Conservation (phyloP, 805 yeast genomes). For the Yueomyces sinensis region DNA sequence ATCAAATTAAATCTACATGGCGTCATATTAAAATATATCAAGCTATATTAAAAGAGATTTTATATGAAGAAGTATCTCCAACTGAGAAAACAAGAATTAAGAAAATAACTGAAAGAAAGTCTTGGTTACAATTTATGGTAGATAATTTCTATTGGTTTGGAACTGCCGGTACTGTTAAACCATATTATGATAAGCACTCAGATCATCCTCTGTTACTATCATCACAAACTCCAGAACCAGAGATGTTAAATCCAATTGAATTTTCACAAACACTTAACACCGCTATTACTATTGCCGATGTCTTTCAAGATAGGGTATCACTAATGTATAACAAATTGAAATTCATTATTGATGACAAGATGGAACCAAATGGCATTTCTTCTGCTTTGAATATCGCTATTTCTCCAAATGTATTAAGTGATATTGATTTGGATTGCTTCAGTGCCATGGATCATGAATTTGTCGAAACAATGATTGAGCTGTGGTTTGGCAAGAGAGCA, state of each 20-base stretch:
- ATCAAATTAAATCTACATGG: slow-evolving; percentile 15
- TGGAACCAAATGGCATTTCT: slow-evolving; percentile 5
- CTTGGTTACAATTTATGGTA: slow-evolving; percentile 21
- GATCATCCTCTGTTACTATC: not conserved
- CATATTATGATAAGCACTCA: slow-evolving; percentile 14
- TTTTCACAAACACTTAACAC: slow-evolving; percentile 1
- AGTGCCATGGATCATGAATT: slow-evolving; percentile 19
- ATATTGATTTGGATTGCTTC: slow-evolving; percentile 21
- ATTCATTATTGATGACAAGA: slow-evolving; percentile 7
- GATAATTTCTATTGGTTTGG: slow-evolving; percentile 19
- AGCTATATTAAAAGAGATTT: slow-evolving; percentile 3
- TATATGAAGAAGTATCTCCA: slow-evolving; percentile 10
- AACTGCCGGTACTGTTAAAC: slow-evolving; percentile 18
- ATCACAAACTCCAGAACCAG: not conserved
- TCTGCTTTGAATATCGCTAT: slow-evolving; percentile 4
- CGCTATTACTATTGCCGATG: slow-evolving; percentile 5
- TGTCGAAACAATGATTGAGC: slow-evolving; percentile 1
- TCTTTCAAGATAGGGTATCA: slow-evolving; percentile 11
- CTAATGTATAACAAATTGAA: slow-evolving; percentile 7
- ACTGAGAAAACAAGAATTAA: slow-evolving; percentile 2
- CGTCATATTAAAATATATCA: slow-evolving; percentile 14
- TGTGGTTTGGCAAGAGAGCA: not conserved
- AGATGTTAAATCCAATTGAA: not conserved
- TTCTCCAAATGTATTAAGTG: slow-evolving; percentile 10
- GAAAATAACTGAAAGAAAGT: slow-evolving; percentile 12